Percentiles rank a stretch among this genome's conserved stretches.
These are phyloP conservation scores for Fusarium sp. DNA, from an alignment of 2,329 filamentous ascomycete species.

Conservation along the genomic window DNA sequence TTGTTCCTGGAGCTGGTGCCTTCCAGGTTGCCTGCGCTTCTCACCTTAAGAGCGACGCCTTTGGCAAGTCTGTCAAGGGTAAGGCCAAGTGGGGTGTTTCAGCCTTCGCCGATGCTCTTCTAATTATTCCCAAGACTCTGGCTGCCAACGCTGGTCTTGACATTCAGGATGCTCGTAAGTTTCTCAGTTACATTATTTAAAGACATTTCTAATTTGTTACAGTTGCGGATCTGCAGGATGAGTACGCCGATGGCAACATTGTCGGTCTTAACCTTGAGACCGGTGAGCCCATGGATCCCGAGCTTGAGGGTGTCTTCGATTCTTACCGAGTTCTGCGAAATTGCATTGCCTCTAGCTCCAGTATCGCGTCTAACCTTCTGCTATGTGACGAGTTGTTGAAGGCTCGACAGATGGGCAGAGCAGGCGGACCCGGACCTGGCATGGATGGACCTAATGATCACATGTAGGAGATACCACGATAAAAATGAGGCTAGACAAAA, in stretches of 20 bases:
- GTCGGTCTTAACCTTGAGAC: constrained; percentile 89
- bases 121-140: constrained; percentile 97
- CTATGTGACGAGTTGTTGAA: constrained; percentile 98
- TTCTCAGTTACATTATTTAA: background rate
- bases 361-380: constrained; percentile 94
- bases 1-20: constrained; percentile 92
- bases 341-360: constrained; percentile 91
- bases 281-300: constrained; percentile 94
- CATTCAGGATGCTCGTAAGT: constrained; percentile 92
- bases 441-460: constrained; percentile 72
- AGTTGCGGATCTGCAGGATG: constrained; percentile 91
- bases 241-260: constrained; percentile 83
- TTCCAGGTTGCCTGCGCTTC: constrained; percentile 95
- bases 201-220: constrained; percentile 38
- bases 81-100: constrained; percentile 97
- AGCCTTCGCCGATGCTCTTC: constrained; percentile 93
- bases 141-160: constrained; percentile 97
- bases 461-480: constrained; percentile 58
- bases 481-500: constrained; percentile 57
- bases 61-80: constrained; percentile 92
- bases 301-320: constrained; percentile 92
- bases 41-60: constrained; percentile 87
- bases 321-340: constrained; percentile 96
- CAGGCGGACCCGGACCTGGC: constrained; percentile 72
- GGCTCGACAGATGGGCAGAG: constrained; percentile 90